Evolutionary conservation across 2,329 filamentous ascomycete species (phyloP).

Genomic region (Fusarium nematophilum): DNA sequence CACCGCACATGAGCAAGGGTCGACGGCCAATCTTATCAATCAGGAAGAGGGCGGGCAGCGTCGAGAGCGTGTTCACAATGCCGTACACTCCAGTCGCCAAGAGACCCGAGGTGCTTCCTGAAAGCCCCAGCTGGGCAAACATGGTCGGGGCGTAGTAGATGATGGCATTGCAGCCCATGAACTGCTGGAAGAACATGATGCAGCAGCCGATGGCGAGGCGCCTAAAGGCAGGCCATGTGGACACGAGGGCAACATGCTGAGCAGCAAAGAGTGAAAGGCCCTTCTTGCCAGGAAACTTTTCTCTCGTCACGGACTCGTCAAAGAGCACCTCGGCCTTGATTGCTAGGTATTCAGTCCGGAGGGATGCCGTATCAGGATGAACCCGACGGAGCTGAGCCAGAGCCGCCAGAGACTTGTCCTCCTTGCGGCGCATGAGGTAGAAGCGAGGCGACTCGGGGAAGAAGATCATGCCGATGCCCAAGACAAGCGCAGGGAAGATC

Average conservation of each 20-base stretch:
- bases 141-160: constrained; percentile 62
- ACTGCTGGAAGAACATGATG: constrained; percentile 67
- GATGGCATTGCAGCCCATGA: constrained; percentile 59
- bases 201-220: constrained; percentile 65
- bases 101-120: constrained; percentile 56
- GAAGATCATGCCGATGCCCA: constrained; percentile 65
- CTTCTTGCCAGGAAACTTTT: constrained; percentile 46
- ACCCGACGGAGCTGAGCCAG: constrained; percentile 49
- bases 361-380: constrained; percentile 44
- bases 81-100: constrained; percentile 69
- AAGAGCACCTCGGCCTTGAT: constrained; percentile 54
- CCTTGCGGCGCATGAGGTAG: constrained; percentile 46
- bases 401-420: constrained; percentile 46
- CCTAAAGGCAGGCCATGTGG: constrained; percentile 46
- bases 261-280: constrained; percentile 46
- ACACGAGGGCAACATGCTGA: constrained; percentile 47
- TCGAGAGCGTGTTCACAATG: constrained; percentile 63
- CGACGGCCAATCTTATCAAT: constrained; percentile 69
- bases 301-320: constrained; percentile 45
- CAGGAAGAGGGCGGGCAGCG: constrained; percentile 57
- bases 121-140: constrained; percentile 56
- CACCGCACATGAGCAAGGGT: constrained; percentile 71
- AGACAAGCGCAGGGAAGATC: constrained; percentile 66
- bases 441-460: constrained; percentile 56
- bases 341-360: constrained; percentile 48